Evolutionary conservation across 192 early-diverging fungal genomes (phyloP).

Genomic region (Bifiguratus adelaidae): DNA sequence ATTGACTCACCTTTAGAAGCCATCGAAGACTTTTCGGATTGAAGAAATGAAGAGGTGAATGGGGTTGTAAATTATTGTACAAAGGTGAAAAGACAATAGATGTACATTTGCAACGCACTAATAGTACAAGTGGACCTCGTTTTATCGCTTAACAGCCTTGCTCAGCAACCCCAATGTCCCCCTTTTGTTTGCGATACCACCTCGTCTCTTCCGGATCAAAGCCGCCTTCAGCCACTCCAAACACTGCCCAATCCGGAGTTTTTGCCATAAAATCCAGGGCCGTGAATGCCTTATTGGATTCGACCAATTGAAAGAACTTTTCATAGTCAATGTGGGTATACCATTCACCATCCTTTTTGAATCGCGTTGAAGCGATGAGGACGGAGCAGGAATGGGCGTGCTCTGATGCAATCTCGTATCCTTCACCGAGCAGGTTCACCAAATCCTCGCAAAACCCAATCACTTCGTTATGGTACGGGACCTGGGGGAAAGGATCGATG

Average conservation of each 20-base stretch:
- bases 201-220: slow-evolving; percentile 64
- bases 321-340: slow-evolving; percentile 67
- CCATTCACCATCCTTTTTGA: slow-evolving; percentile 57
- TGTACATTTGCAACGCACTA: too few relatives aligned
- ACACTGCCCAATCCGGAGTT: slow-evolving; percentile 60
- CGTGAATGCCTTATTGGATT: slow-evolving; percentile 37
- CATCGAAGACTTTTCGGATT: too few relatives aligned
- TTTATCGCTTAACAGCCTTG: too few relatives aligned
- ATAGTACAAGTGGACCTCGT: too few relatives aligned
- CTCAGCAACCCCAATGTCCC: too few relatives aligned
- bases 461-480: slow-evolving; percentile 47
- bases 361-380: slow-evolving; percentile 50
- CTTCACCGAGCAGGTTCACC: slow-evolving; percentile 33
- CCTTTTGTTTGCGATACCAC: slow-evolving; percentile 55
- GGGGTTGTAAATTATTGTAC: too few relatives aligned
- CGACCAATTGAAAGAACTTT: slow-evolving; percentile 51
- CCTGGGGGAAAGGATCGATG: not conserved
- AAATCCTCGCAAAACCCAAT: slow-evolving; percentile 50
- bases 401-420: slow-evolving; percentile 61
- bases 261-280: slow-evolving; percentile 56
- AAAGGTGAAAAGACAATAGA: too few relatives aligned
- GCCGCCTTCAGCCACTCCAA: slow-evolving; percentile 50
- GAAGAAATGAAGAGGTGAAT: too few relatives aligned
- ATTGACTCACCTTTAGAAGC: too few relatives aligned
- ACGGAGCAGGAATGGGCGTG: slow-evolving; percentile 62